Evolutionary conservation across 2,329 filamentous ascomycete species (phyloP).

Genomic region (Aspergillaceae sp.): DNA sequence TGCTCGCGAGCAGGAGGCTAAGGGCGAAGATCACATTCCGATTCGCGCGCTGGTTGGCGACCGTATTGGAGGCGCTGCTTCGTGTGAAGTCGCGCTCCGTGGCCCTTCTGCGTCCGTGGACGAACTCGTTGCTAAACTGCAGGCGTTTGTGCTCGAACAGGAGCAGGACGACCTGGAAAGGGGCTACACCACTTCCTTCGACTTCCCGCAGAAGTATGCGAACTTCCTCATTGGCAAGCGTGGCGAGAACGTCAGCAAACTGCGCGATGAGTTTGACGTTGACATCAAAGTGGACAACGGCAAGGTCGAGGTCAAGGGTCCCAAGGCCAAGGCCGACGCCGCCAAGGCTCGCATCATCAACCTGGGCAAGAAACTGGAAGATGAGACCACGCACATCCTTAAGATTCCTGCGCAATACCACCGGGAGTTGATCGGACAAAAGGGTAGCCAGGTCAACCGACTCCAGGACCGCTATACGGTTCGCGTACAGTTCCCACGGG

Average conservation of each 20-base stretch:
- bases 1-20: conserved; percentile 46
- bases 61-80: conserved; percentile 5
- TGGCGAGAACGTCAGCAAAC: conserved; percentile 60
- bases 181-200: conserved; percentile 74
- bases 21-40: conserved; percentile 45
- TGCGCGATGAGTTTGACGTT: conserved; percentile 62
- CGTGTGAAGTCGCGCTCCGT: conserved; percentile 57
- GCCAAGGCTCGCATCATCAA: conserved; percentile 74
- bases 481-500: conserved; percentile 88
- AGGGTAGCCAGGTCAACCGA: conserved; percentile 80
- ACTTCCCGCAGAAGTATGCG: conserved; percentile 90
- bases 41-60: conserved; percentile 48
- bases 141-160: conserved; percentile 74
- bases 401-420: conserved; percentile 94
- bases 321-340: conserved; percentile 84
- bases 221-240: conserved; percentile 68
- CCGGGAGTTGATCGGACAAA: conserved; percentile 81
- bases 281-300: conserved; percentile 87
- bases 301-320: conserved; percentile 90
- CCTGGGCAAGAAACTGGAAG: conserved; percentile 73
- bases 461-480: conserved; percentile 90
- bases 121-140: conserved; percentile 62
- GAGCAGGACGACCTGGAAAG: conserved; percentile 90
- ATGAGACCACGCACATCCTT: conserved; percentile 77
- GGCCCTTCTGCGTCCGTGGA: conserved; percentile 68